phyloP scores from a whole-genome alignment of 2,329 filamentous ascomycete species.

The Bipolaris gigantea region DNA sequence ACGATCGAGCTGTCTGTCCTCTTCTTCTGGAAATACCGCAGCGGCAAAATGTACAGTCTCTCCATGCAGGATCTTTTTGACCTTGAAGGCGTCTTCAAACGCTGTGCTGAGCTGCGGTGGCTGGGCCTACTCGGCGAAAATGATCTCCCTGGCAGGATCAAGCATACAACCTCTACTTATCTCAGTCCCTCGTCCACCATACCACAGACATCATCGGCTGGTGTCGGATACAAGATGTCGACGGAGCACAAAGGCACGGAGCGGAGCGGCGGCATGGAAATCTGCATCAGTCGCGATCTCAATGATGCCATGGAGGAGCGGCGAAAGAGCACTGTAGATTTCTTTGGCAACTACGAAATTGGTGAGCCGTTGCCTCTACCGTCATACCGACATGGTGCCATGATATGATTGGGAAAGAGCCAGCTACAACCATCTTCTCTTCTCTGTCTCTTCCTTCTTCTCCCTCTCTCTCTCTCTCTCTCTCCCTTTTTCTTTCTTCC shows the following conservation, averaged over 20 bases:
- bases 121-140: conserved; percentile 31
- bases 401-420: conserved; percentile 27
- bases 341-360: conserved; percentile 42
- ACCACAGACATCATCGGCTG: conserved; percentile 18
- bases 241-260: conserved; percentile 38
- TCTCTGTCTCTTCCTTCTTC: not conserved
- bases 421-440: not conserved
- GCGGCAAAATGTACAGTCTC: conserved; percentile 38
- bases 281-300: conserved; percentile 38
- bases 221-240: conserved; percentile 41
- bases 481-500: not conserved
- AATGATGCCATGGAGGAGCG: conserved; percentile 36
- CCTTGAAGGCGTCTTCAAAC: conserved; percentile 40
- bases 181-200: conserved; percentile 19
- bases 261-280: conserved; percentile 43
- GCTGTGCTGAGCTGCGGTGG: conserved; percentile 38
- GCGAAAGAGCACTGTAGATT: conserved; percentile 39
- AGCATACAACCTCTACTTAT: conserved; percentile 7
- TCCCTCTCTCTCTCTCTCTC: not conserved
- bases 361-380: conserved; percentile 40
- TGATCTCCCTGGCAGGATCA: conserved; percentile 17
- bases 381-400: conserved; percentile 31
- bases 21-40: conserved; percentile 41
- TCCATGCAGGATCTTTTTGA: conserved; percentile 44
- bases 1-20: conserved; percentile 38